These are phyloP conservation scores for Camellia oleifera DNA, from an alignment of 179 eudicot species.

Conservation along the genomic window DNA sequence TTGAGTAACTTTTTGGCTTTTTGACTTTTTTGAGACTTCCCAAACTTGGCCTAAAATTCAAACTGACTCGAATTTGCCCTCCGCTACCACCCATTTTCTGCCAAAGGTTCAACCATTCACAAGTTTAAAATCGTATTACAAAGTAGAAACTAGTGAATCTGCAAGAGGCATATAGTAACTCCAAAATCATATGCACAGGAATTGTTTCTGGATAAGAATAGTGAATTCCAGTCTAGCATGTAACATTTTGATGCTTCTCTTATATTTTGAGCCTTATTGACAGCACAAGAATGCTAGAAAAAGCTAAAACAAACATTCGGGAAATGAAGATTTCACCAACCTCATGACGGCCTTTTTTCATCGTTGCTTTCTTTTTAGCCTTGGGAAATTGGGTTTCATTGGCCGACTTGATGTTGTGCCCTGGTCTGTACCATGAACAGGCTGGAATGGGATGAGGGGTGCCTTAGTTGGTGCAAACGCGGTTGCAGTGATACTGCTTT, in stretches of 20 bases:
- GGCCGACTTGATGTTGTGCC: slow-evolving; percentile 42
- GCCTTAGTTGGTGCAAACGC: slow-evolving; percentile 25
- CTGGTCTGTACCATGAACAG: slow-evolving; percentile 28
- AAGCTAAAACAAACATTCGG: background rate
- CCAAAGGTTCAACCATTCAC: too few relatives aligned
- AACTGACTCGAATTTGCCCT: background rate
- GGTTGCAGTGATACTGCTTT: slow-evolving; percentile 24
- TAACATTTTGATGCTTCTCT: background rate
- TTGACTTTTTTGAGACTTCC: too few relatives aligned
- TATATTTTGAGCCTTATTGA: background rate
- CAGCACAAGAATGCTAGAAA: background rate
- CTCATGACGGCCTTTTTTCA: slow-evolving; percentile 15
- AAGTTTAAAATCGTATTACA: background rate
- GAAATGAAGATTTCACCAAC: background rate
- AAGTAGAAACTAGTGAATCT: slow-evolving; percentile 6
- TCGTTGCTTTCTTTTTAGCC: slow-evolving; percentile 53
- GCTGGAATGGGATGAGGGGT: slow-evolving; percentile 40
- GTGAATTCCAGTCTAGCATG: background rate
- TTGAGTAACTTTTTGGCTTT: too few relatives aligned
- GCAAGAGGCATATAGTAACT: background rate
- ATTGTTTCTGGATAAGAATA: background rate
- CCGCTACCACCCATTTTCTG: background rate
- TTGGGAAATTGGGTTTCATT: slow-evolving; percentile 73
- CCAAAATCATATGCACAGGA: background rate
- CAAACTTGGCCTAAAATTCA: background rate